phyloP scores from a whole-genome alignment of 169 alveolate genomes.

The Babesia divergens region DNA sequence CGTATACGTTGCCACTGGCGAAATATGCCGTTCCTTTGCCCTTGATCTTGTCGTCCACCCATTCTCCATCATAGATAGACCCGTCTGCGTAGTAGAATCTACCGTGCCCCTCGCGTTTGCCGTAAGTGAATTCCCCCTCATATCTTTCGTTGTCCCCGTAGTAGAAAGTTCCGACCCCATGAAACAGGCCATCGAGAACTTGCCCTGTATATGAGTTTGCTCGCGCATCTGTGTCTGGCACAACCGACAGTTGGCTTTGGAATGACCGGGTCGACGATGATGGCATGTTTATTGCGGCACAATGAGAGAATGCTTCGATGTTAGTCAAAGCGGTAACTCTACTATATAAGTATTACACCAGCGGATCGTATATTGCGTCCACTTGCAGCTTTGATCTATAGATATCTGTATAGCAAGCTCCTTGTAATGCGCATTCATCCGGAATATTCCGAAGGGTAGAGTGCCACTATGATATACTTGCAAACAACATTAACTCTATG shows the following conservation, averaged over 20 bases:
- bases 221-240: slow-evolving; percentile 2
- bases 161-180: slow-evolving; percentile 85
- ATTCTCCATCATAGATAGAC: slow-evolving; percentile 92
- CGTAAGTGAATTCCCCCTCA: slow-evolving; percentile 94
- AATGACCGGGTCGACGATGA: neutral
- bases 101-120: slow-evolving; percentile 92
- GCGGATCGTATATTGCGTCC: no score
- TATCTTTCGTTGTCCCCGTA: slow-evolving; percentile 88
- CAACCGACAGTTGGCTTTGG: slow-evolving; percentile 3
- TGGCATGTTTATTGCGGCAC: neutral
- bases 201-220: slow-evolving; percentile 89
- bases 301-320: no score
- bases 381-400: no score
- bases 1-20: slow-evolving; percentile 86
- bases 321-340: no score
- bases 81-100: slow-evolving; percentile 91
- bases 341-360: no score
- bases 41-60: slow-evolving; percentile 91
- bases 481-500: no score
- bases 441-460: no score
- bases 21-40: slow-evolving; percentile 90
- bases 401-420: no score
- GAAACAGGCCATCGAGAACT: slow-evolving; percentile 89
- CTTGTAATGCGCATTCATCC: no score
- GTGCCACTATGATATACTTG: no score